Evolutionary conservation across 225 moss, liverwort and hornwort species (phyloP).

Genomic region (Polytrichum formosum): DNA sequence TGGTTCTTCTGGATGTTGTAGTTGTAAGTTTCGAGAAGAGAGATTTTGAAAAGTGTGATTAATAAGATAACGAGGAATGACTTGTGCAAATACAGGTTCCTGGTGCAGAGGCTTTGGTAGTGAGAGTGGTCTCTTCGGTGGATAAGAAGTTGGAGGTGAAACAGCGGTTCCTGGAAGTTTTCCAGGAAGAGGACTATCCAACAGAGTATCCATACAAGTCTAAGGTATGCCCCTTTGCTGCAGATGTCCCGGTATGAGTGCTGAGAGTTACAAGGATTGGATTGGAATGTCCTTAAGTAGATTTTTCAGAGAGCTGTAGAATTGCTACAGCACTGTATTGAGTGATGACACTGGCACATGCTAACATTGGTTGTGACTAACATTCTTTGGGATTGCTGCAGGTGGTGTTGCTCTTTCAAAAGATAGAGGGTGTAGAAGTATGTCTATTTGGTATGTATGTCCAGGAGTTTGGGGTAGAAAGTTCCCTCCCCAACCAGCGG

Average conservation of each 20-base stretch:
- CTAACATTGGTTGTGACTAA: neutral
- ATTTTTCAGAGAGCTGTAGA: too few relatives aligned
- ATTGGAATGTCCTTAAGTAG: too few relatives aligned
- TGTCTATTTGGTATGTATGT: slow-evolving; percentile 99
- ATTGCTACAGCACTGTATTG: too few relatives aligned
- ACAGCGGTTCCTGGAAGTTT: slow-evolving; percentile 92
- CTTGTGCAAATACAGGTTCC: slow-evolving; percentile 42
- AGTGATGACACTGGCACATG: too few relatives aligned
- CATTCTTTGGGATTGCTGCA: slow-evolving; percentile 18
- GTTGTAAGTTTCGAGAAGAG: too few relatives aligned
- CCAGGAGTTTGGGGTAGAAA: slow-evolving; percentile 96
- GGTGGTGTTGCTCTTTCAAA: slow-evolving; percentile 98
- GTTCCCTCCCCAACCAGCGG: slow-evolving; percentile 92
- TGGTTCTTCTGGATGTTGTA: too few relatives aligned
- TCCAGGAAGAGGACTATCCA: slow-evolving; percentile 96
- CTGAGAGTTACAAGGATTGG: too few relatives aligned
- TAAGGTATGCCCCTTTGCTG: slow-evolving; percentile 46
- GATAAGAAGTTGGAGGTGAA: slow-evolving; percentile 99
- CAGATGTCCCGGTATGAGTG: slow-evolving; percentile 39
- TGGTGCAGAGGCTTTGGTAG: slow-evolving; percentile 87
- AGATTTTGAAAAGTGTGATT: too few relatives aligned
- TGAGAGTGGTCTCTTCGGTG: slow-evolving; percentile 92
- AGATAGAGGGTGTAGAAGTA: slow-evolving; percentile 98
- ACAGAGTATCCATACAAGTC: slow-evolving; percentile 98
- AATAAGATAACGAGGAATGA: neutral